Evolutionary conservation across 805 yeast genomes (phyloP), one percentile per base, ranked within the genome.

Genomic region (Wickerhamiella slavikovae): DNA sequence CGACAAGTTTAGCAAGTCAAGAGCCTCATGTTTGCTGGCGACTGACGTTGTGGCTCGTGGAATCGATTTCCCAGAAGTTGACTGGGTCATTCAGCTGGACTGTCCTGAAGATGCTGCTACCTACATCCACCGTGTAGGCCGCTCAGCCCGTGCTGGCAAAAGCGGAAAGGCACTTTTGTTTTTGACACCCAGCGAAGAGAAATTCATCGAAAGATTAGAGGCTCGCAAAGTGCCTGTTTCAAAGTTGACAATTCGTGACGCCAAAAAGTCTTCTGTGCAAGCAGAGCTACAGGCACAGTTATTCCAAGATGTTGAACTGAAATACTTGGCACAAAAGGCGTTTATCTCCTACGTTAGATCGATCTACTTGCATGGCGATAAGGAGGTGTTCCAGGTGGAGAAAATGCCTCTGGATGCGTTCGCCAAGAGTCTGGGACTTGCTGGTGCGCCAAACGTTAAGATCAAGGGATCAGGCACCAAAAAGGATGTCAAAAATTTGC

Each of bases 11-110:
- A 65, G 80, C 7, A 66, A 71, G 33, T 71, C 91, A 2, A 76
- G 74, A 39, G 67, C 75, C 31, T 77, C 78, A 11, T 79, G 93
- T 54, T 54, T 80, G 28, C 70, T 80, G 45, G 89, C 93, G 1
- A 80, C 94, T 0, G 94, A 80, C 53, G 73, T 80, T 26, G 93
- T 79, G 9, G 93, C 94, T 1, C 60, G 94, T 48, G 94, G 94
- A 12, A 64, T 80, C 24, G 94, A 80, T 49, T 79, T 82, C 51
- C 93, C 94, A 0, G 77, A 83, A 4, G 77, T 80, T 29, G 91
- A 82, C 45, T 80, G 94, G 94, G 93, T 80, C n/a, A 59, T 80
- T 6, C 94, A 80, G 49, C 62, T 79, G 1, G 94, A 80, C 47
- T 77, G 91, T 42, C 93, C 94, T 0, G 94, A 80, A 47, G 92